Conservation (phyloP, 1,139 yeast species). For the Suhomyces guaymorum region DNA sequence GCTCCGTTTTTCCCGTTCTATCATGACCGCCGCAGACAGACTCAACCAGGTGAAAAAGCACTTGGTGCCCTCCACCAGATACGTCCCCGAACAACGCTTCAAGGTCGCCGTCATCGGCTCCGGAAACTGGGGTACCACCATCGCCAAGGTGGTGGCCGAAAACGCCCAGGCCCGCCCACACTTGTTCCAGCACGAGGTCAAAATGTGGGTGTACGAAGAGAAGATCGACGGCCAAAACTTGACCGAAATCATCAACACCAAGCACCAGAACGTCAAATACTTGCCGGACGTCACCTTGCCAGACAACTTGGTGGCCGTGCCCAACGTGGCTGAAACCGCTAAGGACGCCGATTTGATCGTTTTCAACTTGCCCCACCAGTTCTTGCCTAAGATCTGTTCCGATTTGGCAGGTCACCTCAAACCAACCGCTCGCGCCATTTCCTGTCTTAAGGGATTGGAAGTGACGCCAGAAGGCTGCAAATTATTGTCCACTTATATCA, state of each 20-base stretch:
- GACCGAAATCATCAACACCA: slow-evolving; percentile 45
- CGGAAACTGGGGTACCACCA: slow-evolving; percentile 54
- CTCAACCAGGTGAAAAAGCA: slow-evolving; percentile 42
- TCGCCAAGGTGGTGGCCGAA: slow-evolving; percentile 49
- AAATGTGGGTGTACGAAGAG: slow-evolving; percentile 53
- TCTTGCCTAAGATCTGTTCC: slow-evolving; percentile 40
- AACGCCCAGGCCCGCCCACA: slow-evolving; percentile 43
- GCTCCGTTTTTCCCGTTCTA: neutral
- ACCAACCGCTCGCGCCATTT: slow-evolving; percentile 44
- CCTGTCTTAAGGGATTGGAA: slow-evolving; percentile 52
- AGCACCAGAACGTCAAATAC: slow-evolving; percentile 49
- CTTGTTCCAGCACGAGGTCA: slow-evolving; percentile 39
- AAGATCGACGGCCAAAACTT: slow-evolving; percentile 44
- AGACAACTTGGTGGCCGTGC: slow-evolving; percentile 42
- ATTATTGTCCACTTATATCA: slow-evolving; percentile 44
- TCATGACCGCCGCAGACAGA: slow-evolving; percentile 32
- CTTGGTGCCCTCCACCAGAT: slow-evolving; percentile 27
- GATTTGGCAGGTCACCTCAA: slow-evolving; percentile 42
- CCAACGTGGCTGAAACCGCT: slow-evolving; percentile 40
- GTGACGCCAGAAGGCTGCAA: slow-evolving; percentile 47
- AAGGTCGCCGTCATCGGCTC: slow-evolving; percentile 47
- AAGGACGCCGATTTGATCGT: slow-evolving; percentile 47
- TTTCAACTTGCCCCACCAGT: slow-evolving; percentile 52
- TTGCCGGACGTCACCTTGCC: slow-evolving; percentile 49
- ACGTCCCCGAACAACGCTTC: slow-evolving; percentile 36